phyloP scores from a whole-genome alignment of 1,284 basidiomycete species.

The Rhodotorula sp. region DNA sequence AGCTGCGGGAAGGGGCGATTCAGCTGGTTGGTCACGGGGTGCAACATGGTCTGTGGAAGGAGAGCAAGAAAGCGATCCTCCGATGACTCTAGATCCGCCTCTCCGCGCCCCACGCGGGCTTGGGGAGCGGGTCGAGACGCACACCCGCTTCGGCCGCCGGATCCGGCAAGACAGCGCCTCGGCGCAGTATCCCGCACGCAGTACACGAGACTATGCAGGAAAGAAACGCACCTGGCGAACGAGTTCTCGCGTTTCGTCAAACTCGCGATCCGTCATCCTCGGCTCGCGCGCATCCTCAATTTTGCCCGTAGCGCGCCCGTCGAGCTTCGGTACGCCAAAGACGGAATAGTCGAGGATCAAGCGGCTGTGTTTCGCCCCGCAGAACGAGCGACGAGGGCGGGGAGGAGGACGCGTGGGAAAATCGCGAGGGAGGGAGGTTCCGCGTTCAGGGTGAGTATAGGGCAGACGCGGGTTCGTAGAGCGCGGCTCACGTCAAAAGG shows the following conservation, averaged over 20 bases:
- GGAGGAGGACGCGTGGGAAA: not conserved
- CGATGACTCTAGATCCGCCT: too few species aligned
- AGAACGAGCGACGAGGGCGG: conserved; percentile 1
- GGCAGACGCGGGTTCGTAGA: not conserved
- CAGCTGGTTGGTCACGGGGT: not conserved
- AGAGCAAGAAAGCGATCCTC: too few species aligned
- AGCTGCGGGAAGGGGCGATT: conserved; percentile 23
- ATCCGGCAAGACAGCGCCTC: too few species aligned
- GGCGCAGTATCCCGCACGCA: too few species aligned
- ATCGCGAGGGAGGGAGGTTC: not conserved
- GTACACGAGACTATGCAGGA: not conserved
- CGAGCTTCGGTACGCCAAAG: conserved; percentile 18
- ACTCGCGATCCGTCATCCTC: conserved; percentile 15
- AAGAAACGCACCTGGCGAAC: conserved; percentile 10
- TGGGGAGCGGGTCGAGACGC: too few species aligned
- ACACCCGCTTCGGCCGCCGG: too few species aligned
- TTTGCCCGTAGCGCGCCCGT: conserved; percentile 35
- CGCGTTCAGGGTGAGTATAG: not conserved
- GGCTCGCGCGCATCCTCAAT: conserved; percentile 24
- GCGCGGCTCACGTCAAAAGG: conserved; percentile 34
- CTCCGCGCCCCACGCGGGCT: too few species aligned
- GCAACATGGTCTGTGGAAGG: too few species aligned
- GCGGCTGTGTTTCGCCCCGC: not conserved
- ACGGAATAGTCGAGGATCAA: conserved; percentile 32
- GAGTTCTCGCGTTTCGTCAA: conserved; percentile 11